phyloP scores from a whole-genome alignment of 805 yeast species.

The Jamesozyma lodderae region DNA sequence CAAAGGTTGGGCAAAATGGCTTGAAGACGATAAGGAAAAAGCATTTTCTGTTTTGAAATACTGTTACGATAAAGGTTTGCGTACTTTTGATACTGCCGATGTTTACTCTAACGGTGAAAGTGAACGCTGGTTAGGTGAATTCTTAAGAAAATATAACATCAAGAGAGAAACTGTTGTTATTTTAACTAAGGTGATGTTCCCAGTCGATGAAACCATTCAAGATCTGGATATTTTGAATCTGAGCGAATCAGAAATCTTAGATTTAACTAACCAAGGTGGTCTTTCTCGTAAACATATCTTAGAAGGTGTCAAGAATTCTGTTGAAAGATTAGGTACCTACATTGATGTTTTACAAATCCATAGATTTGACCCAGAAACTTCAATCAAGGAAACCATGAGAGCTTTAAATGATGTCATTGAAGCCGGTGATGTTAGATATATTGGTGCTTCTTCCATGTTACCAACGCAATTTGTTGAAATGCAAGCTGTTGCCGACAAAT shows the following conservation, averaged over 20 bases:
- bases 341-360: conserved; percentile 49
- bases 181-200: conserved; percentile 36
- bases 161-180: conserved; percentile 48
- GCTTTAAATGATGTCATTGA: conserved; percentile 47
- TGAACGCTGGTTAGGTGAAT: conserved; percentile 44
- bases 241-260: neutral
- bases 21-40: conserved; percentile 39
- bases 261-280: conserved; percentile 29
- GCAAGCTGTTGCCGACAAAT: conserved; percentile 44
- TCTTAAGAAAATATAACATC: conserved; percentile 41
- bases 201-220: conserved; percentile 25
- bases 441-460: conserved; percentile 54
- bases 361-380: conserved; percentile 38
- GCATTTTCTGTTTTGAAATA: conserved; percentile 37
- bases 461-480: conserved; percentile 42
- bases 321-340: conserved; percentile 39
- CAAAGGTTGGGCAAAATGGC: conserved; percentile 39
- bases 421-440: conserved; percentile 41
- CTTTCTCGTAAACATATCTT: conserved; percentile 39
- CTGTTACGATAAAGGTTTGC: conserved; percentile 39
- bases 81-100: conserved; percentile 45
- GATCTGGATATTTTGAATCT: neutral
- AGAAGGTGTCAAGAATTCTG: conserved; percentile 35
- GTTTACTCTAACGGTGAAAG: conserved; percentile 40
- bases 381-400: conserved; percentile 42